Evolutionary conservation across 805 yeast species (phyloP).

Genomic region (Sugiyamaella smithiae): DNA sequence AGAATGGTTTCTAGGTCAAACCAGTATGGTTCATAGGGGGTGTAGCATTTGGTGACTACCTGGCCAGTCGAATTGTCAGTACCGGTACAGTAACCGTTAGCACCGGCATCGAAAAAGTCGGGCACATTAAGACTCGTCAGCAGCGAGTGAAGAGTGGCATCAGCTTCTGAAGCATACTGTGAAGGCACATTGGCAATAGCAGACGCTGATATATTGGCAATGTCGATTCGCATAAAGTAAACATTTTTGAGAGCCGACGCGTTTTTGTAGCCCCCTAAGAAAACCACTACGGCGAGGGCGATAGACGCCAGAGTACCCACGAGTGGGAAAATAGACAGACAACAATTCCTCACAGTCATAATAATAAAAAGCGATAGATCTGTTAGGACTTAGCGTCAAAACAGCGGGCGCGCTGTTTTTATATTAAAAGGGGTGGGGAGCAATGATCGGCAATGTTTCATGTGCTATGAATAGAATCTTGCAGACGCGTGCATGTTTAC

Average conservation of each 20-base stretch:
- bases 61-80: constrained; percentile 26
- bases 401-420: too few relatives aligned
- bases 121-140: constrained; percentile 39
- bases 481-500: neutral
- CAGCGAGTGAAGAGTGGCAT: constrained; percentile 18
- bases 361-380: neutral
- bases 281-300: constrained; percentile 47
- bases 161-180: constrained; percentile 16
- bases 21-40: constrained; percentile 52
- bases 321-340: constrained; percentile 34
- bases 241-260: constrained; percentile 43
- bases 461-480: neutral
- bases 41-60: constrained; percentile 48
- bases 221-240: constrained; percentile 48
- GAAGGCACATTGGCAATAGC: constrained; percentile 22
- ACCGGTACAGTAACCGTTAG: constrained; percentile 65
- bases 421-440: neutral
- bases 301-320: constrained; percentile 40
- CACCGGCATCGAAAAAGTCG: constrained; percentile 52
- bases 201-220: constrained; percentile 35
- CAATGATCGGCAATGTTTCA: neutral
- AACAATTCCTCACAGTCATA: constrained; percentile 24
- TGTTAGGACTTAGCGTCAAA: too few relatives aligned
- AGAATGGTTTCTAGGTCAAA: constrained; percentile 50
- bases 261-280: constrained; percentile 50